Evolutionary conservation across 2,329 filamentous ascomycete genomes (phyloP).

Genomic region (Mollisiaceae sp.): DNA sequence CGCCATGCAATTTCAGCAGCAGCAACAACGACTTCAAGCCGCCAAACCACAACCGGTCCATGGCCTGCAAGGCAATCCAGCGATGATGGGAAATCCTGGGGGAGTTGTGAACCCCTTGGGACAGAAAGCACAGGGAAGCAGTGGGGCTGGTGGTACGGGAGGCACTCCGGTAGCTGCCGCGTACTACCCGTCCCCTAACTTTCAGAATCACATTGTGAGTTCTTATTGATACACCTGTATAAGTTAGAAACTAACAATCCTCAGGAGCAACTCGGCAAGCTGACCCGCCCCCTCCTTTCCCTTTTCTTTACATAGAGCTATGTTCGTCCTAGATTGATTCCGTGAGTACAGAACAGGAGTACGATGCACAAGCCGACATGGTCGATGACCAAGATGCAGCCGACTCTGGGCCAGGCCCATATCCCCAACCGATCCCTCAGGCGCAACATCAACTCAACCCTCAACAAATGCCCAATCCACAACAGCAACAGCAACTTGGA

Average conservation of each 20-base stretch:
- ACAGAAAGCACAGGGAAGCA: constrained; percentile 41
- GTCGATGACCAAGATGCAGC: constrained; percentile 79
- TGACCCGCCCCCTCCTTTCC: constrained; percentile 56
- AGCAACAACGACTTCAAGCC: constrained; percentile 44
- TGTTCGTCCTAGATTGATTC: constrained; percentile 70
- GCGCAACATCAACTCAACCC: constrained; percentile 40
- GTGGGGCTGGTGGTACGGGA: constrained; percentile 45
- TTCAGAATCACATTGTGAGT: constrained; percentile 82
- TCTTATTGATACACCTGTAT: neutral
- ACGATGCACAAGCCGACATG: constrained; percentile 88
- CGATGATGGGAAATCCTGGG: constrained; percentile 36
- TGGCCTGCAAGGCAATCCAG: constrained; percentile 36
- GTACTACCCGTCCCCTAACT: constrained; percentile 80
- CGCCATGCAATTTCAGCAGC: constrained; percentile 55
- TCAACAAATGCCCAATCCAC: constrained; percentile 27
- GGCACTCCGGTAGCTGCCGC: constrained; percentile 49
- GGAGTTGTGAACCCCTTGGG: constrained; percentile 34
- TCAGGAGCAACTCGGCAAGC: constrained; percentile 83
- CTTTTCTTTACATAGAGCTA: constrained; percentile 57
- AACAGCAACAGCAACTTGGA: constrained; percentile 31
- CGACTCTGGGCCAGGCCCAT: constrained; percentile 72
- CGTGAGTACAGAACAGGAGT: constrained; percentile 88
- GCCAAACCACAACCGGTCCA: constrained; percentile 36
- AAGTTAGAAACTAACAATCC: constrained; percentile 49
- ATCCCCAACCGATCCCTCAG: constrained; percentile 59